Conservation (phyloP, 176 grass and related monocot genomes). For the Triticum monococcum region DNA sequence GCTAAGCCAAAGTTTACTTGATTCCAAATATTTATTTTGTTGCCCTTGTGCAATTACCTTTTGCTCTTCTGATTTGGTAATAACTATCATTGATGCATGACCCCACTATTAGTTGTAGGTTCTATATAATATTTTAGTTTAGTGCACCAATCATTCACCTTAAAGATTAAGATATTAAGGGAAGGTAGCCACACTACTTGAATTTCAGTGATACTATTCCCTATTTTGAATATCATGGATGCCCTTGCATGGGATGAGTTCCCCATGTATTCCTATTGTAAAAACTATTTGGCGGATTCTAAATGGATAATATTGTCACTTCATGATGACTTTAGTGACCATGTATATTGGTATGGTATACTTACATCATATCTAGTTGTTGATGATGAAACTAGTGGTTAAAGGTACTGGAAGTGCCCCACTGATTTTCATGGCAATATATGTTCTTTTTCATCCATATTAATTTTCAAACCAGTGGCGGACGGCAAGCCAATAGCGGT, state of each 20-base stretch:
- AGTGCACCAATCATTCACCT: not conserved
- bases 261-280: not conserved
- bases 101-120: not conserved
- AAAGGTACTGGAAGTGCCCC: not conserved
- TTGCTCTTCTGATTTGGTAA: not conserved
- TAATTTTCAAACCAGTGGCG: not conserved
- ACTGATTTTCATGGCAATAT: not conserved
- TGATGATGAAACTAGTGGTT: not conserved
- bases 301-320: not conserved
- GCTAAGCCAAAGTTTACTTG: not conserved
- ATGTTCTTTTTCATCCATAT: not conserved
- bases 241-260: not conserved
- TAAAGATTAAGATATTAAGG: not conserved
- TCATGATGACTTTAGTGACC: not conserved
- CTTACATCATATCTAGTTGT: not conserved
- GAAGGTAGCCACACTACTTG: not conserved
- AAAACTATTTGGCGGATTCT: not conserved
- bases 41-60: not conserved
- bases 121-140: not conserved
- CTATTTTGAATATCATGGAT: not conserved
- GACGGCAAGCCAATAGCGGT: too few relatives aligned
- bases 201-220: not conserved
- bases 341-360: not conserved
- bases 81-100: not conserved
- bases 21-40: not conserved